Percentiles rank a stretch among this genome's conserved stretches.
These are phyloP conservation scores for Tetrapisispora namnaoensis DNA, from an alignment of 805 yeast species.

Conservation along the genomic window DNA sequence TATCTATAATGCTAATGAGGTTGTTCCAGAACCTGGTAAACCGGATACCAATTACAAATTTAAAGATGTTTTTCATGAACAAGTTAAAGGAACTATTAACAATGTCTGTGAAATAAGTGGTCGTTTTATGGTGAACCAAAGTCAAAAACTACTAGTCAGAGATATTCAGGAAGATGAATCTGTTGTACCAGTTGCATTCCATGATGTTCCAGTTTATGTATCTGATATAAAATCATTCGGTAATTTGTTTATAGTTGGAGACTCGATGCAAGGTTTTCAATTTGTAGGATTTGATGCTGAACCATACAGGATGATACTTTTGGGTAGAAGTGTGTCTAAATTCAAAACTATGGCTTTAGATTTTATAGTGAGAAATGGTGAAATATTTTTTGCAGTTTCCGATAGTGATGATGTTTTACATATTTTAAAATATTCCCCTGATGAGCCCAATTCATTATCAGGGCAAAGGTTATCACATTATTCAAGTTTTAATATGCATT, in stretches of 20 bases:
- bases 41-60: slow-evolving; percentile 78
- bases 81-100: slow-evolving; percentile 75
- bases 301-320: slow-evolving; percentile 73
- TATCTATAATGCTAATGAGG: slow-evolving; percentile 64
- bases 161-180: slow-evolving; percentile 77
- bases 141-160: slow-evolving; percentile 68
- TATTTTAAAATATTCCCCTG: slow-evolving; percentile 81
- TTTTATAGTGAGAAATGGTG: slow-evolving; percentile 61
- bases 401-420: slow-evolving; percentile 63
- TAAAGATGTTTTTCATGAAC: slow-evolving; percentile 62
- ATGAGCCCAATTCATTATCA: slow-evolving; percentile 69
- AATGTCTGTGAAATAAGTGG: slow-evolving; percentile 74
- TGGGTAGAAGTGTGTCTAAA: slow-evolving; percentile 64
- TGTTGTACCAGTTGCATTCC: slow-evolving; percentile 88
- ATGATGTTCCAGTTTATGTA: slow-evolving; percentile 74
- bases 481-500: slow-evolving; percentile 61
- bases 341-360: slow-evolving; percentile 53
- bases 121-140: slow-evolving; percentile 73
- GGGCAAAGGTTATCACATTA: slow-evolving; percentile 68
- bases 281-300: slow-evolving; percentile 89
- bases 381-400: slow-evolving; percentile 54
- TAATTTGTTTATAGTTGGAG: slow-evolving; percentile 73
- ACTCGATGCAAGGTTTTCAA: slow-evolving; percentile 59
- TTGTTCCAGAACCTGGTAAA: slow-evolving; percentile 79
- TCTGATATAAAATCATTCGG: slow-evolving; percentile 76